Conservation (phyloP, 345 rosid genomes). For the Noccaea caerulescens region DNA sequence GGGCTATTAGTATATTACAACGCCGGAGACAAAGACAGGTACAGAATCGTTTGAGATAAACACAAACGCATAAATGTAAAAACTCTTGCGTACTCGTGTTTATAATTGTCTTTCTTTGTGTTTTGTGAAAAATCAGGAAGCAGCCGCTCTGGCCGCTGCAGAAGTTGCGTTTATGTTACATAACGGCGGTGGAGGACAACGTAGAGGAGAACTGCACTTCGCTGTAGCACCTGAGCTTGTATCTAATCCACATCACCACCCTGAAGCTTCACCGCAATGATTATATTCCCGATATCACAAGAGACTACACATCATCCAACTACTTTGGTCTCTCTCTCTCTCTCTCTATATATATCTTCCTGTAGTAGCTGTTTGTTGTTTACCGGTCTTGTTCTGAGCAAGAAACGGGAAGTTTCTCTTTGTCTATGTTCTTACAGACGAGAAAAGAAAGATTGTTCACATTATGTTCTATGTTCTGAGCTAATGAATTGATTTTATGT, state of each 20-base stretch:
- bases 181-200: conserved; percentile 62
- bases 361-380: conserved; percentile 38
- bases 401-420: conserved; percentile 21
- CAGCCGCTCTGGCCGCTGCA: conserved; percentile 81
- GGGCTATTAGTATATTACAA: conserved; percentile 95
- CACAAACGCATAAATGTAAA: neutral
- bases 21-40: conserved; percentile 97
- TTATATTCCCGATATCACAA: neutral
- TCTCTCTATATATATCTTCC: neutral
- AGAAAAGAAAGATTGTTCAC: conserved; percentile 30
- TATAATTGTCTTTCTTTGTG: conserved; percentile 1
- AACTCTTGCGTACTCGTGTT: neutral
- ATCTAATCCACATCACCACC: conserved; percentile 37
- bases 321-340: conserved; percentile 26
- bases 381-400: conserved; percentile 22
- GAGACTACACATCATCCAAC: conserved; percentile 2
- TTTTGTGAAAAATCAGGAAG: conserved; percentile 62
- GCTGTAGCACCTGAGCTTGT: conserved; percentile 69
- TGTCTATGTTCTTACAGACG: conserved; percentile 28
- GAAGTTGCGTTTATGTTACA: conserved; percentile 93
- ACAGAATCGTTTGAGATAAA: neutral
- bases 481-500: neutral
- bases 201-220: conserved; percentile 65
- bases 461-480: no score
- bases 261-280: conserved; percentile 31